These are phyloP conservation scores for Ampelomyces quisqualis DNA, from an alignment of 2,329 filamentous ascomycete species.

Conservation along the genomic window DNA sequence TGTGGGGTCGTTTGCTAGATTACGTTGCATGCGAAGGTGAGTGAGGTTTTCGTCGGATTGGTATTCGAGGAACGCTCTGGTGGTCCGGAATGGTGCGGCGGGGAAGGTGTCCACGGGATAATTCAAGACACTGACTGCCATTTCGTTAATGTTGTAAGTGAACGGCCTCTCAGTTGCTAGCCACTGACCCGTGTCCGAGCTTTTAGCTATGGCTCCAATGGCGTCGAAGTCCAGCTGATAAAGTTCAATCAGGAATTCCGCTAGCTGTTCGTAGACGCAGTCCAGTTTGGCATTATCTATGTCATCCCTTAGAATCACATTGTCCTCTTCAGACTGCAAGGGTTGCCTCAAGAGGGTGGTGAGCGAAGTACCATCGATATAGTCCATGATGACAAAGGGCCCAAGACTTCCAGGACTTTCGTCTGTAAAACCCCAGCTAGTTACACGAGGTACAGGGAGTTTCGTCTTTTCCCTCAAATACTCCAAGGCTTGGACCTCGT, in stretches of 20 bases:
- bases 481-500: constrained; percentile 12
- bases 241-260: constrained; percentile 15
- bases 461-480: constrained; percentile 15
- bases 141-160: constrained; percentile 16
- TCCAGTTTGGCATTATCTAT: constrained; percentile 18
- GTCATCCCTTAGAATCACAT: constrained; percentile 2
- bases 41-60: not conserved
- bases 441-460: constrained; percentile 11
- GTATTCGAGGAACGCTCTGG: not conserved
- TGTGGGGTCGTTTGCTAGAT: not conserved
- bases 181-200: constrained; percentile 26
- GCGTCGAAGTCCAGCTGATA: constrained; percentile 9
- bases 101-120: constrained; percentile 7
- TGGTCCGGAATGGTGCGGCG: not conserved
- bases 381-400: constrained; percentile 22
- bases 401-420: constrained; percentile 17
- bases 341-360: constrained; percentile 7
- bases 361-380: constrained; percentile 13
- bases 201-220: constrained; percentile 38
- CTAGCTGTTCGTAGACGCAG: constrained; percentile 22
- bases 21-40: not conserved
- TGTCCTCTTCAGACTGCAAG: not conserved
- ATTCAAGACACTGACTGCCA: not conserved
- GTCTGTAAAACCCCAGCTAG: constrained; percentile 12
- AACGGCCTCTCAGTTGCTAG: constrained; percentile 24